phyloP scores from a whole-genome alignment of 2,329 filamentous ascomycete genomes.

The Thermomyces lanuginosus region DNA sequence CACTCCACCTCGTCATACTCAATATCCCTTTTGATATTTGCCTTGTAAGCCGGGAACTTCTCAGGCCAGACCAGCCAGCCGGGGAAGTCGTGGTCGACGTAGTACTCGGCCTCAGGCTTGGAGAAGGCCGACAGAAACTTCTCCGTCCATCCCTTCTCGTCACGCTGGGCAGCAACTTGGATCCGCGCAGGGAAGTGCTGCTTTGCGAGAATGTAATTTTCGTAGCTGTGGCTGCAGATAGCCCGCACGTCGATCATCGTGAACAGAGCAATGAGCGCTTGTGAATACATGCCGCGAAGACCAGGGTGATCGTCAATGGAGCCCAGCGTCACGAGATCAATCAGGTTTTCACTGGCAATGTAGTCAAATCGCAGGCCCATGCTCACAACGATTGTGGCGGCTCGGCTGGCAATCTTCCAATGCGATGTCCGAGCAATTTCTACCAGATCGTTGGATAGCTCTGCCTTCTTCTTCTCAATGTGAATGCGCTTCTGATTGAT shows the following conservation, averaged over 20 bases:
- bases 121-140: conserved; percentile 65
- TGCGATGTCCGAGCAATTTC: conserved; percentile 63
- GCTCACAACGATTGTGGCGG: conserved; percentile 78
- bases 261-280: conserved; percentile 63
- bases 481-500: conserved; percentile 58
- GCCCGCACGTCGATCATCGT: conserved; percentile 77
- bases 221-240: conserved; percentile 70
- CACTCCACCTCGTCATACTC: conserved; percentile 69
- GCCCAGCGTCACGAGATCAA: conserved; percentile 66
- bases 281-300: conserved; percentile 63
- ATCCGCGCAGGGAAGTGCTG: conserved; percentile 65
- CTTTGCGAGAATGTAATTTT: conserved; percentile 68
- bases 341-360: conserved; percentile 63
- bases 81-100: conserved; percentile 78
- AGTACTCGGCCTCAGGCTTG: conserved; percentile 64
- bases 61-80: conserved; percentile 96
- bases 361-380: conserved; percentile 83
- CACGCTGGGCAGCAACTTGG: conserved; percentile 52
- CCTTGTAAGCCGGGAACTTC: conserved; percentile 62
- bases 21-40: conserved; percentile 49
- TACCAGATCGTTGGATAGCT: conserved; percentile 66
- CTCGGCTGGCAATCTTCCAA: conserved; percentile 89
- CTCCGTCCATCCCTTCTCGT: conserved; percentile 62
- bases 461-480: conserved; percentile 71
- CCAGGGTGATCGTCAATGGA: conserved; percentile 83